Evolutionary conservation across 768 basidiomycete species (phyloP).

Genomic region (Suillus americanus): DNA sequence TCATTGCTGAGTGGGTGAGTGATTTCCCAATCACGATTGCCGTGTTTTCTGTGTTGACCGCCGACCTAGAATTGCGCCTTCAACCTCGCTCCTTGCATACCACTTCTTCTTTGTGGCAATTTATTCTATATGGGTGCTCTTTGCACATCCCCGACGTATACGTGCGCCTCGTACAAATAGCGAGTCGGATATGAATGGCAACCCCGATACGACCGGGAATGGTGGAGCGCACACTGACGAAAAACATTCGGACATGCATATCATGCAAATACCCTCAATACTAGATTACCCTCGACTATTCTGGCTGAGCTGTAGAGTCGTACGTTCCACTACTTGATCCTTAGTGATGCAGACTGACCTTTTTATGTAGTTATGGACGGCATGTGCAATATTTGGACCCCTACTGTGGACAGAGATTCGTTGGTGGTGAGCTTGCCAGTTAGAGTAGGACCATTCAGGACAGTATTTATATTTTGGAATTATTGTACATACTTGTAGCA

Average conservation of each 20-base stretch:
- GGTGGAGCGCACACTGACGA: background rate
- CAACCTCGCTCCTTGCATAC: slow-evolving; percentile 75
- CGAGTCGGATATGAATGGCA: slow-evolving; percentile 6
- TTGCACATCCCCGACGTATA: slow-evolving; percentile 56
- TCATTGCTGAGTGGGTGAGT: slow-evolving; percentile 84
- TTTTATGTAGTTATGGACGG: slow-evolving; percentile 77
- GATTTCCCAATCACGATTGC: background rate
- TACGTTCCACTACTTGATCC: slow-evolving; percentile 40
- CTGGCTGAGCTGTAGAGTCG: slow-evolving; percentile 65
- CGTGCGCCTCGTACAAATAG: slow-evolving; percentile 22
- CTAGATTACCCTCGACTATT: slow-evolving; percentile 69
- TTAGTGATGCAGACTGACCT: background rate
- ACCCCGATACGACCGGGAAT: background rate
- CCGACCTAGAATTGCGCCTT: slow-evolving; percentile 64
- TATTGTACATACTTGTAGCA: background rate
- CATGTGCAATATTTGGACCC: slow-evolving; percentile 86
- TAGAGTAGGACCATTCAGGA: background rate
- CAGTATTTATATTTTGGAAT: background rate
- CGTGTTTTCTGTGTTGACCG: background rate
- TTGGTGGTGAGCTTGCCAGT: slow-evolving; percentile 49
- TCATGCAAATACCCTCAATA: slow-evolving; percentile 42
- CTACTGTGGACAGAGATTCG: slow-evolving; percentile 85
- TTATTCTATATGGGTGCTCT: slow-evolving; percentile 83
- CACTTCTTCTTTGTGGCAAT: slow-evolving; percentile 97
- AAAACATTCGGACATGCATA: slow-evolving; percentile 34